Conservation (phyloP, 176 grass and related monocot species). For the Eragrostis curvula region DNA sequence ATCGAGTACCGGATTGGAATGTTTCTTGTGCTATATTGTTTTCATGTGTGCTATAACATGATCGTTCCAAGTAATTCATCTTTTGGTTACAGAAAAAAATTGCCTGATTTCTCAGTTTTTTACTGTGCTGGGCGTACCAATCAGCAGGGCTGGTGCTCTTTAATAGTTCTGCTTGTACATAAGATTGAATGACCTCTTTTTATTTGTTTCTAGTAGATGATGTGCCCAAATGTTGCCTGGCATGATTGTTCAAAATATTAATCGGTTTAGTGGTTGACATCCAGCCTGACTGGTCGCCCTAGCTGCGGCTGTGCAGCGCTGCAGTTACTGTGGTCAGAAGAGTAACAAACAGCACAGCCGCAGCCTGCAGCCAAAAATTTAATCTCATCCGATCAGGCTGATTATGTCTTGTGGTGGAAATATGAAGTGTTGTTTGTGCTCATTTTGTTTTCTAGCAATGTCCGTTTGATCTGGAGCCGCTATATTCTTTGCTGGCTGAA, state of each 20-base stretch:
- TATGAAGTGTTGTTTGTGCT: constrained; percentile 2
- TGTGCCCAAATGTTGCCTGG: background rate
- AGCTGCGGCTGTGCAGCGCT: too few species aligned
- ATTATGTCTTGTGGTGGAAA: background rate
- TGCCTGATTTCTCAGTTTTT: background rate
- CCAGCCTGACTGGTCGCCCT: too few species aligned
- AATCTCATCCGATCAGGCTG: too few species aligned
- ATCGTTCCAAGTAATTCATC: constrained; percentile 12
- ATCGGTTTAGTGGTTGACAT: background rate
- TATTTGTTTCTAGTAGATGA: background rate
- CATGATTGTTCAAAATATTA: constrained; percentile 20
- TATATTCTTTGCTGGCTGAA: constrained; percentile 21
- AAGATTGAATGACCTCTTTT: background rate
- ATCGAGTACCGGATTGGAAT: background rate
- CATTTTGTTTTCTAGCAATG: constrained; percentile 1
- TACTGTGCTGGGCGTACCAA: background rate
- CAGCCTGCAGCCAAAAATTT: too few species aligned
- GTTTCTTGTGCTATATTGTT: background rate
- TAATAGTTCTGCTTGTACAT: background rate
- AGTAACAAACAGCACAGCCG: too few species aligned
- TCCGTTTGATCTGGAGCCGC: constrained; percentile 1
- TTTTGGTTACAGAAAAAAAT: background rate
- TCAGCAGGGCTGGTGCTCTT: background rate
- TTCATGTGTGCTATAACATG: background rate
- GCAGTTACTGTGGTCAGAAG: too few species aligned